Base-by-base conservation (phyloP, 495 filamentous ascomycete genomes). In the Thermothielavioides terrestris region DNA sequence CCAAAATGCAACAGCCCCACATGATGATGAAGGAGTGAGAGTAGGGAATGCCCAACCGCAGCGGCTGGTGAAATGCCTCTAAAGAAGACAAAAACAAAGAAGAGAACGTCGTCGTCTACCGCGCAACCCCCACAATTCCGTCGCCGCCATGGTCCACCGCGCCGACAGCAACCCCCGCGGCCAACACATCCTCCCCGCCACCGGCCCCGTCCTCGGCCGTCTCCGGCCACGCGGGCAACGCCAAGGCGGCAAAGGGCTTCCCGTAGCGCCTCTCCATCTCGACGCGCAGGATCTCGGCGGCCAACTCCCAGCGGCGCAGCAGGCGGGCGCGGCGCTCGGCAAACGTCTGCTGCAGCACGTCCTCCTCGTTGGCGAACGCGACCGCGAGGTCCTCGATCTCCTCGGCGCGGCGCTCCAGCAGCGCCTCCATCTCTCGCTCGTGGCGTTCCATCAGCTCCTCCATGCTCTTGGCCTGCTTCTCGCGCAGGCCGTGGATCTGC, bases 401-500 rank as follows among this genome's bases (percentile, higher is more conserved):
- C 35, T 73, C 65, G 12, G 59, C 57, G 49, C 78, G 73, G 48
- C 73, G 73, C n/a, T 73, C 72, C 11, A 68, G 66, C 37, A 87
- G 51, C 10, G 65, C 64, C 4, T 77, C 67, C 25, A 84, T 65
- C 64, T 92, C 85, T 21, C 65, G 65, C 42, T 78, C 77, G 66
- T 89, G 85, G 22, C 82, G 76, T 26, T 73, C 73, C 3, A 79
- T 68, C 5, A 88, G 70, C 51, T 83, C 79, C 55, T 85, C 81
- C 50, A 85, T 70, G 41, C 81, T 72, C 54, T 83, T 77, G 4
- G 81, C 81, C 56, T 92, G 87, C 38, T 80, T 80, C 48, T 88
- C 87, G 6, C 87, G 74, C 48, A 92, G 76, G 1, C 90, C 85
- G 52, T 91, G 88, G 66, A 92, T 86, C 49, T 82, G 81, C 15